A percentile compares a stretch with the other conserved stretches of the same genome.
These are phyloP conservation scores for Calocybe indica DNA, from an alignment of 768 basidiomycete species.

Conservation along the genomic window DNA sequence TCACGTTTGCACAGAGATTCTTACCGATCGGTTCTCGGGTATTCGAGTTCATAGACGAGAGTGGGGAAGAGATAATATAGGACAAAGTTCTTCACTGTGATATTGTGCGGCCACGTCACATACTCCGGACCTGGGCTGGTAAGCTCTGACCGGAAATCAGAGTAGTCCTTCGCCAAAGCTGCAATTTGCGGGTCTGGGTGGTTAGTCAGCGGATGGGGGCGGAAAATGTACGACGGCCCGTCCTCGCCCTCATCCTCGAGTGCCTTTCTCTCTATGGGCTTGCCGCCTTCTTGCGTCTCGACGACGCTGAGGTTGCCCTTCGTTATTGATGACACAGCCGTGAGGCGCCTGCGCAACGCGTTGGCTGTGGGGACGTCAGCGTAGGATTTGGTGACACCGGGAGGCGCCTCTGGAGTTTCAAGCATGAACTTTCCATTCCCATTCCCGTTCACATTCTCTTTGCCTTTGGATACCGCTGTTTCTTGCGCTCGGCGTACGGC, in stretches of 20 bases:
- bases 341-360: conserved; percentile 54
- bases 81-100: conserved; percentile 75
- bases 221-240: conserved; percentile 9
- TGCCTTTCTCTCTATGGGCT: background rate
- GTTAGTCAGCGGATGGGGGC: conserved; percentile 46
- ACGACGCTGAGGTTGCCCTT: conserved; percentile 10
- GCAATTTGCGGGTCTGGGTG: conserved; percentile 66
- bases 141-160: conserved; percentile 73
- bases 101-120: conserved; percentile 80
- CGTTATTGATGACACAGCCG: conserved; percentile 28
- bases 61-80: conserved; percentile 88
- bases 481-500: conserved; percentile 18
- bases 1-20: conserved; percentile 11
- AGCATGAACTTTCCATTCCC: conserved; percentile 28
- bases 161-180: conserved; percentile 66
- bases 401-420: conserved; percentile 18
- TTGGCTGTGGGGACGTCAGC: conserved; percentile 47
- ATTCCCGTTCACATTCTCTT: conserved; percentile 15
- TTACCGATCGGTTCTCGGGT: conserved; percentile 82
- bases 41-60: conserved; percentile 94
- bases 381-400: conserved; percentile 43
- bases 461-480: conserved; percentile 28
- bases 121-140: conserved; percentile 60
- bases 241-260: conserved; percentile 8
- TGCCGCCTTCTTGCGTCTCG: background rate